Evolutionary conservation across 225 moss, liverwort and hornwort genomes (phyloP), one percentile per base, ranked within the genome.

Genomic region (Anthoceros angustus): DNA sequence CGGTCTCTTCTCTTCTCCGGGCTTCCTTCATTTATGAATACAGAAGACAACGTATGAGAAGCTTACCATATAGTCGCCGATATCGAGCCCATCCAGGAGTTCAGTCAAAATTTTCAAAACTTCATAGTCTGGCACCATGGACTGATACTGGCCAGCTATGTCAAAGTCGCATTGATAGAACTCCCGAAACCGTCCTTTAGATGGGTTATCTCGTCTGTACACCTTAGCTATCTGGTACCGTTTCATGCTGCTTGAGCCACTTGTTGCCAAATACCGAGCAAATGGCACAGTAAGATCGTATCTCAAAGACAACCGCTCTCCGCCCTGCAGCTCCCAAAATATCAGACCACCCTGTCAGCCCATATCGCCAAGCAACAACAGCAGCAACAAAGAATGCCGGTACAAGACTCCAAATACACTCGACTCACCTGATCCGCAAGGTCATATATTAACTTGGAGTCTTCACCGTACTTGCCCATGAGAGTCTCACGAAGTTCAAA

Each of bases 401-500:
- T 16, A 39, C 5, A 5, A 38, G 7, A 6, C 16, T 4, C 39
- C 40, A 68, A 48, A 9, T 21, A 63, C 7, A 5, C 55, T 69
- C 14, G 55, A 40, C 32, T 55, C 11, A 78, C 78, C 76, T 82
- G 82, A 71, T 83, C 83, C n/a, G 83, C 79, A 62, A 83, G 83
- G 39, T 83, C 83, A 66, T 83, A 83, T 14, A 83, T 83, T 0
- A 83, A 73, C 70, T 83, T 83, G 41, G 79, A 75, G 64, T 83
- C 83, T 72, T 83, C 83, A 39, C 83, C 83, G 68, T 83, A 83
- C 64, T 83, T 83, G 41, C 83, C 83, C 79, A 74, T 83, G 61
- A 83, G 62, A 23, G 83, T 80, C 65, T 83, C 83, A 49, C 72
- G 72, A 39, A 80, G 67, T 64, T 83, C 80, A 72, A 83, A 83